A percentile compares a stretch with the other conserved stretches of the same genome.
Conservation (phyloP, 148 eudicot species). For the Rheum nobile region DNA sequence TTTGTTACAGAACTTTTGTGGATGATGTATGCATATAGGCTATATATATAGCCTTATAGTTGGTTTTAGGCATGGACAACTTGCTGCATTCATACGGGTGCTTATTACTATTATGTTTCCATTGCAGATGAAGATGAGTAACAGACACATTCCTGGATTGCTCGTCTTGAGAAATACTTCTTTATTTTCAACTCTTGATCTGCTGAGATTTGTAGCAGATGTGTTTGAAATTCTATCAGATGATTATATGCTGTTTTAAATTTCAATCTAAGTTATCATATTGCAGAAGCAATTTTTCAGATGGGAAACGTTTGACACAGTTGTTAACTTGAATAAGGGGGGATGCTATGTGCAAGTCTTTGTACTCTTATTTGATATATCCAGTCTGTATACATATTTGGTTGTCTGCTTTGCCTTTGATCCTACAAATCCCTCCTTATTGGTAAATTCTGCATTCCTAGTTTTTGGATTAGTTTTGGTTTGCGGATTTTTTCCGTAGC, state of each 20-base stretch:
- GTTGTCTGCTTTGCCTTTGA: background rate
- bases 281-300: background rate
- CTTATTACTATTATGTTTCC: background rate
- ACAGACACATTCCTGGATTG: background rate
- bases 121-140: conserved; percentile 11
- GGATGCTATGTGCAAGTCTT: background rate
- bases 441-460: too few relatives aligned
- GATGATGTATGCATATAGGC: background rate
- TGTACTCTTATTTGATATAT: background rate
- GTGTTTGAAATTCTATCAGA: background rate
- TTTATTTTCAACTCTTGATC: background rate
- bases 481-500: too few relatives aligned
- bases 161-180: background rate
- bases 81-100: background rate
- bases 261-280: background rate
- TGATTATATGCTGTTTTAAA: background rate
- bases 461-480: too few relatives aligned
- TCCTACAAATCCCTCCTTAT: too few relatives aligned
- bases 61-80: background rate
- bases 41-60: background rate
- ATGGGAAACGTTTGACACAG: background rate
- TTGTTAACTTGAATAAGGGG: background rate
- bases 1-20: background rate
- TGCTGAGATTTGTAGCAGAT: background rate
- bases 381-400: background rate